These are phyloP conservation scores for Fistulinella prunicolor DNA, from an alignment of 768 basidiomycete species.

Conservation along the genomic window DNA sequence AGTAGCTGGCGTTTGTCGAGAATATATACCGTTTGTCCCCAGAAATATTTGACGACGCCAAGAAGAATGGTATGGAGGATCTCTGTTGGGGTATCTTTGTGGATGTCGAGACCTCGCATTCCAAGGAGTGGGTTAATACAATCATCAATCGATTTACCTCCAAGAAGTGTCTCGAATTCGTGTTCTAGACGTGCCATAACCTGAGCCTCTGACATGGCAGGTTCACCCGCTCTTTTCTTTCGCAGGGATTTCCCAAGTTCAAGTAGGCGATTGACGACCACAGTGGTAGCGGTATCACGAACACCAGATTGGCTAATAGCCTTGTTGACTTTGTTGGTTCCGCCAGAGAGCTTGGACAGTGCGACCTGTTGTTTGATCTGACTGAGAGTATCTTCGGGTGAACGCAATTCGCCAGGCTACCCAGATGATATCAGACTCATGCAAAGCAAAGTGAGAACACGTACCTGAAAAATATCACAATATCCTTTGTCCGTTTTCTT, in stretches of 20 bases:
- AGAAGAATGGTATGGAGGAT: slow-evolving; percentile 35
- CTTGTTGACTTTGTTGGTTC: slow-evolving; percentile 8
- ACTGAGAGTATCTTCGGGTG: slow-evolving; percentile 1
- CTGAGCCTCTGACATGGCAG: slow-evolving; percentile 1
- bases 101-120: slow-evolving; percentile 26
- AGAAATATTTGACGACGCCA: slow-evolving; percentile 36
- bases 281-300: slow-evolving; percentile 30
- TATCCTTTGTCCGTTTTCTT: slow-evolving; percentile 29
- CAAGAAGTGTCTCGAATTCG: slow-evolving; percentile 3
- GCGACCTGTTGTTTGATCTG: slow-evolving; percentile 7
- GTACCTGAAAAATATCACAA: slow-evolving; percentile 18
- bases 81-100: slow-evolving; percentile 32
- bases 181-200: background rate
- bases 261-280: slow-evolving; percentile 29
- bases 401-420: slow-evolving; percentile 6
- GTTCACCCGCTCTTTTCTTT: slow-evolving; percentile 1
- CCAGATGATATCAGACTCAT: background rate
- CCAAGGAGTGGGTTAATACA: slow-evolving; percentile 14
- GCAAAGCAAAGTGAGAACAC: background rate
- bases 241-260: slow-evolving; percentile 24
- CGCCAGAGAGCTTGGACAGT: slow-evolving; percentile 4
- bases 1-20: slow-evolving; percentile 24
- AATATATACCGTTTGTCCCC: slow-evolving; percentile 19
- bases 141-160: slow-evolving; percentile 4
- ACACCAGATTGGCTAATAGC: slow-evolving; percentile 36